Evolutionary conservation across 1,284 basidiomycete species (phyloP).

Genomic region (Mycena sp.): DNA sequence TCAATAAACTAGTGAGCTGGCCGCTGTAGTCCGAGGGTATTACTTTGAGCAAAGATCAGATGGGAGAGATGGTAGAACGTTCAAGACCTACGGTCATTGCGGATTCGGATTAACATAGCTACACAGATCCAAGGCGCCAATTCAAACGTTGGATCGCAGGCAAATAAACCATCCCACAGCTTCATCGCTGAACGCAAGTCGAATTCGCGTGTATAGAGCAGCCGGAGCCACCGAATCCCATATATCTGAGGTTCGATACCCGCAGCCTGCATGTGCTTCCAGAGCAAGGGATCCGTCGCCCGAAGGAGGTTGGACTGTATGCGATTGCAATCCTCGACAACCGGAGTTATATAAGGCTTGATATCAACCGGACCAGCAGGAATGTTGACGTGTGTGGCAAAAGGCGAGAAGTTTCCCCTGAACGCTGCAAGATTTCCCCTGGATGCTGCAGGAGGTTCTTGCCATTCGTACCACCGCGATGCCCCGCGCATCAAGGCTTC

Average conservation of each 20-base stretch:
- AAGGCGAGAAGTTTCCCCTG: conserved; percentile 39
- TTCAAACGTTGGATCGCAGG: conserved; percentile 77
- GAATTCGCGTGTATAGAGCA: conserved; percentile 92
- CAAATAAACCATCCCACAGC: conserved; percentile 93
- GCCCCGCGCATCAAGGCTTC: conserved; percentile 78
- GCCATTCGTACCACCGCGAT: conserved; percentile 92
- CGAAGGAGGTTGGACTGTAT: conserved; percentile 80
- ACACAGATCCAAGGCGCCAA: conserved; percentile 88
- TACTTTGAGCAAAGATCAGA: conserved; percentile 57
- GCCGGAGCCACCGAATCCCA: conserved; percentile 92
- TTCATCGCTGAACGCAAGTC: conserved; percentile 77
- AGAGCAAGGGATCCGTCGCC: conserved; percentile 85
- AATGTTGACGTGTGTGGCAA: conserved; percentile 57
- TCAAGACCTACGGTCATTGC: conserved; percentile 76
- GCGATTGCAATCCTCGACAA: conserved; percentile 81
- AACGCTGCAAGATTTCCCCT: conserved; percentile 37
- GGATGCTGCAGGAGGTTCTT: conserved; percentile 54
- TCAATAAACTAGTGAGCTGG: conserved; percentile 84
- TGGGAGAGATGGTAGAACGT: not conserved
- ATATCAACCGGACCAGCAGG: conserved; percentile 57
- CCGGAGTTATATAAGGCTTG: conserved; percentile 79
- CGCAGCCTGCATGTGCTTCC: conserved; percentile 76
- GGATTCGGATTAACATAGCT: conserved; percentile 91
- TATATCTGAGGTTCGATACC: conserved; percentile 95
- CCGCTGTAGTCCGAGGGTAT: conserved; percentile 86